phyloP scores from a whole-genome alignment of 2,329 filamentous ascomycete genomes.

The Colletotrichum neosansevieriae region DNA sequence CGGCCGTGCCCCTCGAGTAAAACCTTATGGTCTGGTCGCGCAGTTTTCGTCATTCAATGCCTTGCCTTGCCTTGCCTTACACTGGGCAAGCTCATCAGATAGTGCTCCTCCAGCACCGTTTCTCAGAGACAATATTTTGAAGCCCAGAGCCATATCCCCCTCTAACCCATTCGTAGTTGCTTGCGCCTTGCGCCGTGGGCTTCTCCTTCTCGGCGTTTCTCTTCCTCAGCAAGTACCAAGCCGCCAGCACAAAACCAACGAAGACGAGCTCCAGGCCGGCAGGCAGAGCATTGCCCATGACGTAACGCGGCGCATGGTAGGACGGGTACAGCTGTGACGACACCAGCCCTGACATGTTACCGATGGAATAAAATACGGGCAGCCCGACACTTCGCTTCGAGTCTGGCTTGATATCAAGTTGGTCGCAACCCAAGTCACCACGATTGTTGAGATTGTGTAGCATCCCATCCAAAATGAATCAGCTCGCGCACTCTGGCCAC shows the following conservation, averaged over 20 bases:
- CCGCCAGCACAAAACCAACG: slow-evolving; percentile 7
- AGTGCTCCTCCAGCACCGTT: no score
- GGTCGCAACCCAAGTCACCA: slow-evolving; percentile 47
- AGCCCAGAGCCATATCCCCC: slow-evolving; percentile 14
- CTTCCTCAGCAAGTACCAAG: slow-evolving; percentile 10
- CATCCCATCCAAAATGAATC: no score
- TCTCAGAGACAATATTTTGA: slow-evolving; percentile 9
- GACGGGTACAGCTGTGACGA: slow-evolving; percentile 46
- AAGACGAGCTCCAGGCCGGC: slow-evolving; percentile 45
- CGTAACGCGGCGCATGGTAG: slow-evolving; percentile 48
- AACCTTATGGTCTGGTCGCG: no score
- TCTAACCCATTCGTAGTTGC: slow-evolving; percentile 23
- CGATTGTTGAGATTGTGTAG: no score
- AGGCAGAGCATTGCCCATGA: slow-evolving; percentile 40
- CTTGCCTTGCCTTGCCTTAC: no score
- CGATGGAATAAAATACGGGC: slow-evolving; percentile 47
- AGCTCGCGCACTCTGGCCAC: no score
- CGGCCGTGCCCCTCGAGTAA: no score
- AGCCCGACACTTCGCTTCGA: slow-evolving; percentile 49
- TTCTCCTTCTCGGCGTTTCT: slow-evolving; percentile 21
- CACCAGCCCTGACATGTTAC: slow-evolving; percentile 45
- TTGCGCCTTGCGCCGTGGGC: slow-evolving; percentile 17
- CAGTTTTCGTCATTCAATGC: no score
- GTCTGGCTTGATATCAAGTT: slow-evolving; percentile 51
- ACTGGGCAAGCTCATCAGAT: no score